Base-by-base conservation (phyloP, 176 grass and related monocot species). In the Tillandsia fasciculata region DNA sequence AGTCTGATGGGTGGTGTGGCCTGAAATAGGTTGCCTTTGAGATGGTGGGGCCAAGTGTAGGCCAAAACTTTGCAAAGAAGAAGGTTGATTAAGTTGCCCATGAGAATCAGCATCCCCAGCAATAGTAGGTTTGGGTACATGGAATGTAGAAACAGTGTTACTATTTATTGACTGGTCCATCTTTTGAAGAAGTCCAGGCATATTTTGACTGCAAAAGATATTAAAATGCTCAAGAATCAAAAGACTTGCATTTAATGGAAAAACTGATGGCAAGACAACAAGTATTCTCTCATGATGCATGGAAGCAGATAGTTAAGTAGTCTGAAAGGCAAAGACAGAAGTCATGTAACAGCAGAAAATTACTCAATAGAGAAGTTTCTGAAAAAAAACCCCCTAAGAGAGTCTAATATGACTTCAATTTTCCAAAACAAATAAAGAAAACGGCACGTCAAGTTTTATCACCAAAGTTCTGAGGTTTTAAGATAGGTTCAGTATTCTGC, bases 161-260 rank as follows among this genome's bases (percentile, higher is more conserved):
- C 15, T 33, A 50, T 77, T 61, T 42, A 28, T 61, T 61, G 75
- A 77, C 53, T 63, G 66, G 8, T 77, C 75, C 52, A 77, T 66
- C 53, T 77, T 77, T 51, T 68, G 53, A 50, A 77, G 65, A 69
- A 77, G 75, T 18, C 69, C 75, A 61, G 69, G 75, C 65, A 77
- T 77, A 50, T 77, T 58, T 49, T 77, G 52, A 52, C 75, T 77
- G 65, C 75, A 66, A 66, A 10, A 7, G 65, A 29, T 67, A 48
- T 42, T 13, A 13, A 33, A 9, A 7, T 52, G 64, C 24, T 59
- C 12, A 56, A 67, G 64, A 13, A 65, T 52, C 33, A 66, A 22
- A 58, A 77, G 48, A 12, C 28, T 13, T 10, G 5, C n/a, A 28
- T n/a, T 49, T 51, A 51, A 59, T 58, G 15, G 5, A 22, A 33